Conservation (phyloP, 768 basidiomycete species). For the Auricularia sp. region DNA sequence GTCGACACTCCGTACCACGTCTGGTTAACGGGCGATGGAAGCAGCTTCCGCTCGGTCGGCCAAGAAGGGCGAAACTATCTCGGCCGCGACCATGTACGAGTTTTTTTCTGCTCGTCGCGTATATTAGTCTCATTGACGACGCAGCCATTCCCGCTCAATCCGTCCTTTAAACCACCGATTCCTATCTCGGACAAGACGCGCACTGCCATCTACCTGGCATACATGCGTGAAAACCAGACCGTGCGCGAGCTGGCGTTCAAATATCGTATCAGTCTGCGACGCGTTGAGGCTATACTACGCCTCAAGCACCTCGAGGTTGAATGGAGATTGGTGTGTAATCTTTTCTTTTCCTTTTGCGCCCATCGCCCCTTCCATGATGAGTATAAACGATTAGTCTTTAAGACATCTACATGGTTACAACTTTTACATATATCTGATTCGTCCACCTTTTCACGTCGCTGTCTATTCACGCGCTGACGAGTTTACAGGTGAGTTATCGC, state of each 20-base stretch:
- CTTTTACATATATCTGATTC: slow-evolving; percentile 30
- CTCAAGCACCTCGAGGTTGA: slow-evolving; percentile 67
- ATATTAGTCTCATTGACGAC: background rate
- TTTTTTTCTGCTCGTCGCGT: background rate
- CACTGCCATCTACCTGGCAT: slow-evolving; percentile 47
- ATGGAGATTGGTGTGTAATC: slow-evolving; percentile 57
- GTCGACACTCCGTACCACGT: background rate
- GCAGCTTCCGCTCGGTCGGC: background rate
- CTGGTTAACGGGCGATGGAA: background rate
- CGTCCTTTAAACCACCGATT: slow-evolving; percentile 68
- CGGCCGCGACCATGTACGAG: background rate
- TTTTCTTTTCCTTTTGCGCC: slow-evolving; percentile 6
- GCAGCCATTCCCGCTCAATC: slow-evolving; percentile 82
- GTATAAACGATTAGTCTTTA: slow-evolving; percentile 87
- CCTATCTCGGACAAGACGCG: slow-evolving; percentile 59
- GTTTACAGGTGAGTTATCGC: background rate
- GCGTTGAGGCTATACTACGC: slow-evolving; percentile 73
- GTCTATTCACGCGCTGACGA: slow-evolving; percentile 3
- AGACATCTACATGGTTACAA: slow-evolving; percentile 71
- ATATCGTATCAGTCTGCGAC: slow-evolving; percentile 61
- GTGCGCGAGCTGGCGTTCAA: slow-evolving; percentile 50
- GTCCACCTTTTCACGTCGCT: slow-evolving; percentile 9
- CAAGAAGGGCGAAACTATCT: background rate
- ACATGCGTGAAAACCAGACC: slow-evolving; percentile 39
- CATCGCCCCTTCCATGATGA: slow-evolving; percentile 36